Base-by-base conservation (phyloP, 192 early-diverging fungal species). In the Coemansia javaensis region DNA sequence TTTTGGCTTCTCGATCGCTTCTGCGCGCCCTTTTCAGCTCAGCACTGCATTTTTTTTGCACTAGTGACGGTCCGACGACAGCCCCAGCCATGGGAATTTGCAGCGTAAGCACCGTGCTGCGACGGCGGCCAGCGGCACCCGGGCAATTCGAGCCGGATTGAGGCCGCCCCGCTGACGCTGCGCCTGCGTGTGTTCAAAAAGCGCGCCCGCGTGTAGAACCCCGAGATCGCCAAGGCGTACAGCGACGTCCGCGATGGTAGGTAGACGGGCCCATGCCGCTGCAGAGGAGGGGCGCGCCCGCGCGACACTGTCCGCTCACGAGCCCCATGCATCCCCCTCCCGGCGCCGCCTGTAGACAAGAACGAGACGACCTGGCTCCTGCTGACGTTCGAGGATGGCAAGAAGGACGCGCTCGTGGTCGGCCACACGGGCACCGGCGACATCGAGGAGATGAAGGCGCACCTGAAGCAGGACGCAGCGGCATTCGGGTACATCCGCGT, bases 401-500 rank as follows among this genome's bases (percentile, higher is more conserved):
- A 50, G 18, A 15, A 18, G 9, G 77, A 82, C 32, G 59, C 59
- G 24, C 68, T 83, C 24, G 44, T 45, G 16, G 59, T 83, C 11
- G 31, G 51, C 8, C 47, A 47, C 21, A 76, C 61, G 13, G 78
- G 77, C 59, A 62, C 52, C 0, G 83, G 82, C 28, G 86, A 85
- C 36, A 68, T 91, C 6, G 51, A 44, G 5, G 87, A 89, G 60
- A 80, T 90, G 16, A 66, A 68, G 21, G 25, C 44, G 34, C 47
- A 81, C 20, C 60, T 91, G 21, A 76, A 82, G 34, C 56, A 59
- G 21, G 76, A 89, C 37, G 64, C 80, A 23, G 85, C 87, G n/a
- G 85, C 81, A 5, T 92, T 86, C 61, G 90, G 88, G 8, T 92
- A 86, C 49, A 63, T 92, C 35, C 76, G 89, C 33, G 47, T 63